These are phyloP conservation scores for Pestalotiopsis fici DNA, from an alignment of 2,329 filamentous ascomycete species.

Conservation along the genomic window DNA sequence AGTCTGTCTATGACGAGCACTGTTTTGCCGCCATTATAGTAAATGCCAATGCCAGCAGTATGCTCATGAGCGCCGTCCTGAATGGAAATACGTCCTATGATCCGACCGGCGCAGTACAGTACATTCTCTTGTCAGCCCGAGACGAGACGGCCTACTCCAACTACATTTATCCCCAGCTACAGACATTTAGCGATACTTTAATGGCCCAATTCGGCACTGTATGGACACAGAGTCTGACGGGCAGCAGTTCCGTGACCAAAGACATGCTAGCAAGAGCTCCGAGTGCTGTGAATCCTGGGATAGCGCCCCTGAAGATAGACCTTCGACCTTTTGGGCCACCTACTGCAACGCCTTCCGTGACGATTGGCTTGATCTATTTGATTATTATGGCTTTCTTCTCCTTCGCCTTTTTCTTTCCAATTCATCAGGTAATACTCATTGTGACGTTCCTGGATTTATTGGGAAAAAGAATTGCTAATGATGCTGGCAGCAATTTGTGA, in stretches of 20 bases:
- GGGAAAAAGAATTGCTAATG: background rate
- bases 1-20: slow-evolving; percentile 59
- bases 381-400: slow-evolving; percentile 70
- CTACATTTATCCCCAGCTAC: slow-evolving; percentile 55
- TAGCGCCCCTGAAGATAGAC: slow-evolving; percentile 41
- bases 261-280: slow-evolving; percentile 28
- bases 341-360: slow-evolving; percentile 56
- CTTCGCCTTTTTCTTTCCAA: slow-evolving; percentile 65
- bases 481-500: slow-evolving; percentile 47
- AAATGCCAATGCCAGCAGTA: slow-evolving; percentile 60
- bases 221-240: slow-evolving; percentile 41
- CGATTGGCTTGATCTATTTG: slow-evolving; percentile 65
- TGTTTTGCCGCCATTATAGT: slow-evolving; percentile 64
- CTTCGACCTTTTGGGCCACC: slow-evolving; percentile 60
- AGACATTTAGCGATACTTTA: slow-evolving; percentile 46
- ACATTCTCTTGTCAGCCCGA: slow-evolving; percentile 55
- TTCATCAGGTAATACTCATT: slow-evolving; percentile 47
- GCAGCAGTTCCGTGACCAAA: slow-evolving; percentile 35
- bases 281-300: slow-evolving; percentile 30
- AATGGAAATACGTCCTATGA: slow-evolving; percentile 61
- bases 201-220: slow-evolving; percentile 46
- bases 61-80: slow-evolving; percentile 55
- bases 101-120: slow-evolving; percentile 57
- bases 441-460: background rate
- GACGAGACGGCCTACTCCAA: slow-evolving; percentile 55